A percentile compares a stretch with the other conserved stretches of the same genome.
phyloP scores from a whole-genome alignment of 129 eudicot genomes.

The Arctium minus region DNA sequence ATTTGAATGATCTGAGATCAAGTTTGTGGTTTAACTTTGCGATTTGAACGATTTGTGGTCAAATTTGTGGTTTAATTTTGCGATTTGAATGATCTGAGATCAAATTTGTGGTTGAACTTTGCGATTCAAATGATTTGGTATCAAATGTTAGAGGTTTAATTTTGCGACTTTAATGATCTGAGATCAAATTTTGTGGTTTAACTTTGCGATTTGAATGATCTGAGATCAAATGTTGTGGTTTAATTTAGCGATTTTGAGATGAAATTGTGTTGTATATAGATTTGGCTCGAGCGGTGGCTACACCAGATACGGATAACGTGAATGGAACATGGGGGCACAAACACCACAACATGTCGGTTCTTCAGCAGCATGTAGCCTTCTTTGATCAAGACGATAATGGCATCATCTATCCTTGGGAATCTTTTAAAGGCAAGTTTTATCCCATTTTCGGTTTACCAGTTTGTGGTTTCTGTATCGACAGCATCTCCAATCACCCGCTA shows the following conservation, averaged over 20 bases:
- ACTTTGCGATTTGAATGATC: too few relatives aligned
- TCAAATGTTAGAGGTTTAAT: not conserved
- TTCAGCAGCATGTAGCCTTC: slow-evolving; percentile 58
- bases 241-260: not conserved
- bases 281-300: slow-evolving; percentile 53
- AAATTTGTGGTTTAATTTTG: not conserved
- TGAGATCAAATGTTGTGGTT: too few relatives aligned
- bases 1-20: too few relatives aligned
- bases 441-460: not conserved
- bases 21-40: not conserved
- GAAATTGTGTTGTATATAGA: slow-evolving; percentile 21
- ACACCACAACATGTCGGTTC: slow-evolving; percentile 48
- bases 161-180: not conserved
- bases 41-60: too few relatives aligned
- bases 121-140: not conserved
- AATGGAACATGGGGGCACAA: slow-evolving; percentile 55
- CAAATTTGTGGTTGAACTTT: not conserved
- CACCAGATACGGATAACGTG: slow-evolving; percentile 53
- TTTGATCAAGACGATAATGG: slow-evolving; percentile 55
- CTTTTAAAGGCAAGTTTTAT: slow-evolving; percentile 33
- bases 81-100: not conserved
- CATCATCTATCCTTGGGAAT: slow-evolving; percentile 53
- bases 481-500: too few relatives aligned
- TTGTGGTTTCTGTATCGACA: too few relatives aligned
- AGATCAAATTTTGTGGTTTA: too few relatives aligned